Evolutionary conservation across 306 rosid species (phyloP), one percentile per base, ranked within the genome.

Genomic region (Inga leiocalycina): DNA sequence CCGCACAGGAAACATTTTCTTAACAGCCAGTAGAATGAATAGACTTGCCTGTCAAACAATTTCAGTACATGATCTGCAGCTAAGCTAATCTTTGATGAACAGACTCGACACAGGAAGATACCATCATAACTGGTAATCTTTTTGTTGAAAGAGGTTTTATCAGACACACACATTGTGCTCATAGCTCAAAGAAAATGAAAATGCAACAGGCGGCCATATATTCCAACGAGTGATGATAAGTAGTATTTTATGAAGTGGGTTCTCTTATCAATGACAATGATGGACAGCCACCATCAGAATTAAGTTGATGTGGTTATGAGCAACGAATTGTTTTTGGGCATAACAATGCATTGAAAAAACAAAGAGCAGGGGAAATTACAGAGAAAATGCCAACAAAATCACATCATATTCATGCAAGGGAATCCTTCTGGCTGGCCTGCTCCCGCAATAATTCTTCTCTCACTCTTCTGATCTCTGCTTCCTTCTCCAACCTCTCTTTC

Each of bases 381-480:
- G 44, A 19, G 80, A 35, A 70, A 59, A 43, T 54, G 77, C 10
- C 51, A 75, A 59, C 75, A 80, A 34, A 72, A 71, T 66, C 41
- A 88, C 86, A 80, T 80, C 56, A 73, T 3, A 57, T 30, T 95
- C 86, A 93, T 59, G 91, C 88, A 64, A 86, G 84, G 75, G 92
- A 75, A 66, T 94, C 92, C 77, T 73, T 89, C 80, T 78, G 90
- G 66, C 69, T 85, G 61, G 94, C 94, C 80, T 89, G 97, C 82
- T 88, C 83, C 78, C 35, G 85, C 79, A 94, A 84, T 11, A 97
- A 85, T 75, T 97, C 93, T 81, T 92, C 95, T 72, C 98, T 90
- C 51, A 91, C 97, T 74, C 94, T 92, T 86, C 88, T 87, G 82
- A 97, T 84, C 96, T 94, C 99, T 27, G 89, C 92, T 87, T 92